These are phyloP conservation scores for Beauveria sp. DNA, from an alignment of 2,329 filamentous ascomycete species.

Conservation along the genomic window DNA sequence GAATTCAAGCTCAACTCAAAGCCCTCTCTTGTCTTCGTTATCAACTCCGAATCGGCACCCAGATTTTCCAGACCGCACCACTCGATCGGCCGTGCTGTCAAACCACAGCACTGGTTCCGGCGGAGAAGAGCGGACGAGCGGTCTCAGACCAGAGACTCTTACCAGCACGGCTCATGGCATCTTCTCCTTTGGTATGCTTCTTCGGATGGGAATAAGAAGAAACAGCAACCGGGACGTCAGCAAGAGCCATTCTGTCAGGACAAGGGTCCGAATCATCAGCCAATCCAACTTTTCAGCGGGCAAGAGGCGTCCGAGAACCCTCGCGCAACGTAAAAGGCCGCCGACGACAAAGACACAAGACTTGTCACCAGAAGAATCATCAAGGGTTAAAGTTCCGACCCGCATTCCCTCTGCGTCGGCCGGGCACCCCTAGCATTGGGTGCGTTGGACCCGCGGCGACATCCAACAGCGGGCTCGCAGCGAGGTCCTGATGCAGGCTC, in stretches of 20 bases:
- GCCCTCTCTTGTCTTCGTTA: slow-evolving; percentile 15
- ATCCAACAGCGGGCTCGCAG: slow-evolving; percentile 39
- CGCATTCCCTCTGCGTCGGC: slow-evolving; percentile 47
- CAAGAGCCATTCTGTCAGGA: slow-evolving; percentile 17
- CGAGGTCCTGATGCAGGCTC: slow-evolving; percentile 53
- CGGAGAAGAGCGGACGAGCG: slow-evolving; percentile 65
- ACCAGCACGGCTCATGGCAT: slow-evolving; percentile 68
- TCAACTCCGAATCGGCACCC: slow-evolving; percentile 10
- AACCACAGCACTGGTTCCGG: slow-evolving; percentile 56
- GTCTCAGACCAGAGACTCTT: slow-evolving; percentile 64
- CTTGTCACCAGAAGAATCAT: slow-evolving; percentile 56
- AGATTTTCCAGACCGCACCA: slow-evolving; percentile 16
- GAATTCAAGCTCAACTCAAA: slow-evolving; percentile 36
- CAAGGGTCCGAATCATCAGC: slow-evolving; percentile 37
- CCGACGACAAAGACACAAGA: slow-evolving; percentile 53
- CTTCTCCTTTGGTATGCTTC: slow-evolving; percentile 42
- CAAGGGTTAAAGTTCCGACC: slow-evolving; percentile 97
- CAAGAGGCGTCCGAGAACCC: slow-evolving; percentile 22
- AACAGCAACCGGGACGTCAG: slow-evolving; percentile 43
- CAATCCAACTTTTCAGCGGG: slow-evolving; percentile 45
- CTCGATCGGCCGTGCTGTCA: slow-evolving; percentile 14
- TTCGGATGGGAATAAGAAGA: background rate
- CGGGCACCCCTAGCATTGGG: slow-evolving; percentile 31
- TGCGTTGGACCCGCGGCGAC: slow-evolving; percentile 27
- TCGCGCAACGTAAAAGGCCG: slow-evolving; percentile 52